Percentiles rank a stretch among this genome's conserved stretches.
Conservation (phyloP, 2,329 filamentous ascomycete genomes). For the Didymellaceae sp. region DNA sequence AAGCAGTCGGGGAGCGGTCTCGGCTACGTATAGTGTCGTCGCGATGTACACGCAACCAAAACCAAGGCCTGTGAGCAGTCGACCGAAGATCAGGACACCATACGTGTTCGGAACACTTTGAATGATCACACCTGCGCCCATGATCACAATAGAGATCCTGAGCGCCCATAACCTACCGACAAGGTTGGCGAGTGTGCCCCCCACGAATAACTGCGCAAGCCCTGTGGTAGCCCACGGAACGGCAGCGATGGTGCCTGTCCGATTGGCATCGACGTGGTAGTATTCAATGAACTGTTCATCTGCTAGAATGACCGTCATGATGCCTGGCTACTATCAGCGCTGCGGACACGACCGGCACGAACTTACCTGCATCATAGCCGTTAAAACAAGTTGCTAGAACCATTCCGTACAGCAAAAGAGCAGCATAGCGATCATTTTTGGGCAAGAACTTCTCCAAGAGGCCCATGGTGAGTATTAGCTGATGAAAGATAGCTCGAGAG, state of each 20-base stretch:
- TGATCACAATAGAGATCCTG: slow-evolving; percentile 8
- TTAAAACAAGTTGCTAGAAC: slow-evolving; percentile 16
- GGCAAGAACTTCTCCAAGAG: slow-evolving; percentile 10
- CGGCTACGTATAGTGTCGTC: slow-evolving; percentile 4
- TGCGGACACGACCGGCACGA: too few relatives aligned
- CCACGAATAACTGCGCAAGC: slow-evolving; percentile 12
- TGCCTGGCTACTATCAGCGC: neutral
- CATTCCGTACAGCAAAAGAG: slow-evolving; percentile 14
- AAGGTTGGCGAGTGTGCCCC: slow-evolving; percentile 1
- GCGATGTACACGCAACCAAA: slow-evolving; percentile 17
- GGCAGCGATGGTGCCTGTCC: slow-evolving; percentile 6
- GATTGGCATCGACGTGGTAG: slow-evolving; percentile 7
- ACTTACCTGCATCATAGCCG: slow-evolving; percentile 15
- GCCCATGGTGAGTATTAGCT: neutral
- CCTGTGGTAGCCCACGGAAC: slow-evolving; percentile 6
- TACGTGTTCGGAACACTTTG: slow-evolving; percentile 15
- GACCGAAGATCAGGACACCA: slow-evolving; percentile 8
- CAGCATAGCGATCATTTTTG: slow-evolving; percentile 13
- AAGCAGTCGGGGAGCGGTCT: neutral
- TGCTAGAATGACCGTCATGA: slow-evolving; percentile 12
- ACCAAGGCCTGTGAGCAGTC: slow-evolving; percentile 9
- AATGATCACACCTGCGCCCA: slow-evolving; percentile 2
- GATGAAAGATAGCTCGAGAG: neutral
- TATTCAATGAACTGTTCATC: slow-evolving; percentile 11
- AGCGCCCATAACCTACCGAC: neutral